Base-by-base conservation (phyloP, 2,329 filamentous ascomycete species). In the Aspergillus sp. region DNA sequence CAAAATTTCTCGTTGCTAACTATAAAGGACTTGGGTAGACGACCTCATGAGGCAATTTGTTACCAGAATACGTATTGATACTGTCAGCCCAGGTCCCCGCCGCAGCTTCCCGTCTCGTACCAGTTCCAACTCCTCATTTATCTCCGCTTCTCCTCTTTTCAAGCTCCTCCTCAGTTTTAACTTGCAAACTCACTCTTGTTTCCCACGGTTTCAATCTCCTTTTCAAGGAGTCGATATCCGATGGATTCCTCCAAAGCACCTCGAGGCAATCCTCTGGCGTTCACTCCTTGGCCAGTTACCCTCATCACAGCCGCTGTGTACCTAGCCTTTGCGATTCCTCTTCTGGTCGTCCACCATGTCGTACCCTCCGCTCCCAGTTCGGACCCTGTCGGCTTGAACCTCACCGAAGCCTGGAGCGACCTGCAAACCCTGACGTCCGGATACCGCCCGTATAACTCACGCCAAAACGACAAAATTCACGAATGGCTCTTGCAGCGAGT, bases 381-480 rank as follows among this genome's bases (percentile, higher is more conserved):
- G 45, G 71, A 79, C 6, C 84, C 85, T 43, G 72, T 80, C 8
- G 93, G 92, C 19, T 80, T 96, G 71, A 92, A 97, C 71, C 79
- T 98, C 57, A 90, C 89, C 2, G 88, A 96, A 77, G 92, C 94
- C 43, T 98, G 93, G 93, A 78, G 83, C 13, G 93, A 98, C 73
- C 82, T 99, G 34, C 87, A 92, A 63, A 80, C 83, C 59, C 83
- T 99, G 53, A 94, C 90, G 38, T 83, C 83, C 65, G 83, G 84
- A 1, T 95, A 91, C 73, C 95, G 97, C 74, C 94, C 95, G 0
- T 97, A 92, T 81, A 97, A 97, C 78, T 93, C 90, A 68, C 89
- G 84, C 62, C 83, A 86, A 63, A 98, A 97, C 74, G 93, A 97
- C 69, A 81, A 87, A 25, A 88, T 97, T 38, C 88, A 91, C 64